phyloP scores from a whole-genome alignment of 2,329 filamentous ascomycete species.

The Hymenoscyphus salicellus region DNA sequence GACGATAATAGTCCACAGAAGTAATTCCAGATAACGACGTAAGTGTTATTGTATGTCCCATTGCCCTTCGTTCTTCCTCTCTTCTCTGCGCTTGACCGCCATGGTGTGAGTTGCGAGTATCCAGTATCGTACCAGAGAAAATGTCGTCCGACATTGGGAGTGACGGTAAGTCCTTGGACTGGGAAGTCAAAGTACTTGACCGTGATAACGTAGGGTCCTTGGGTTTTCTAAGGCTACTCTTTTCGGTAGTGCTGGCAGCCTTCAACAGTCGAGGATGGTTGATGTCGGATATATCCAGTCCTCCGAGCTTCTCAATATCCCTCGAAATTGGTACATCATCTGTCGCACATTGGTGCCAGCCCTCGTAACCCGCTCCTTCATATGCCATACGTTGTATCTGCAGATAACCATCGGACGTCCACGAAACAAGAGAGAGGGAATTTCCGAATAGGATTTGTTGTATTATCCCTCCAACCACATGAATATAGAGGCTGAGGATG shows the following conservation, averaged over 20 bases:
- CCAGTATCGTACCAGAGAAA: background rate
- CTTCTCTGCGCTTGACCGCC: background rate
- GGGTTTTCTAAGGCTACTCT: background rate
- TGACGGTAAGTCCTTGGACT: background rate
- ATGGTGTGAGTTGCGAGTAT: background rate
- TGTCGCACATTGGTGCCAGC: slow-evolving; percentile 2
- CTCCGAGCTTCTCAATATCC: background rate
- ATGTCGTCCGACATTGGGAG: background rate
- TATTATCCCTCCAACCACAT: slow-evolving; percentile 11
- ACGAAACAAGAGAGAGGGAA: slow-evolving; percentile 11
- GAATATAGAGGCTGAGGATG: slow-evolving; percentile 13
- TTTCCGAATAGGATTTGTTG: slow-evolving; percentile 8
- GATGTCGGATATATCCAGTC: slow-evolving; percentile 1
- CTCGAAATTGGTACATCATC: background rate
- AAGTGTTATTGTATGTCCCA: background rate
- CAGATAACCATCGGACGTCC: slow-evolving; percentile 23
- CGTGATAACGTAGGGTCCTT: background rate
- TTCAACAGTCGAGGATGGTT: slow-evolving; percentile 5
- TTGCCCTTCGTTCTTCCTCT: background rate
- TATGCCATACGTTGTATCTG: slow-evolving; percentile 21
- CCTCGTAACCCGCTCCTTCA: slow-evolving; percentile 19
- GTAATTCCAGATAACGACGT: background rate
- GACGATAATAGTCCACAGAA: background rate
- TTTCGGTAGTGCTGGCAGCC: background rate
- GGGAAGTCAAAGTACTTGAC: background rate